phyloP scores from a whole-genome alignment of 352 stramenopile species.

The Globisporangium mamillatum region DNA sequence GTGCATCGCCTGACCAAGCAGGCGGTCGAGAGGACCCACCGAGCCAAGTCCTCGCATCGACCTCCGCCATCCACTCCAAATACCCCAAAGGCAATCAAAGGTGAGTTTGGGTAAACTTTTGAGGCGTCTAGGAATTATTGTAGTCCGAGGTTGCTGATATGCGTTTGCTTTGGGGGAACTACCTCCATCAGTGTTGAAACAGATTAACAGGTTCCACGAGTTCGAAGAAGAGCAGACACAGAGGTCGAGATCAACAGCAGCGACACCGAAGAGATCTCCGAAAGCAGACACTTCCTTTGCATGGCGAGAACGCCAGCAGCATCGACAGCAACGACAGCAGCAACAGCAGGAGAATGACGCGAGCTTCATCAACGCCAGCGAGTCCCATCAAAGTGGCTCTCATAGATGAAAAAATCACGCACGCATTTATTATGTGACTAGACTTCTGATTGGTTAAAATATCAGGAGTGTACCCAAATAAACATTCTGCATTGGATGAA shows the following conservation, averaged over 20 bases:
- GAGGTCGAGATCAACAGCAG: background rate
- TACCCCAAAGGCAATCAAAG: slow-evolving; percentile 19
- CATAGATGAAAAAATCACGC: background rate
- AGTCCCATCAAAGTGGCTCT: background rate
- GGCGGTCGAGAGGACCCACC: slow-evolving; percentile 25
- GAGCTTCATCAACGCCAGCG: background rate
- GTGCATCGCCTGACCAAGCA: slow-evolving; percentile 28
- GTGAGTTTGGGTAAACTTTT: background rate
- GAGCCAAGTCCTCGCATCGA: slow-evolving; percentile 13
- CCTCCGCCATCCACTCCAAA: slow-evolving; percentile 20
- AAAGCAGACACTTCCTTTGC: background rate
- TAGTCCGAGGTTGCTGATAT: background rate
- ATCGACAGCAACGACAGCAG: background rate
- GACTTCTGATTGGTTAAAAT: background rate
- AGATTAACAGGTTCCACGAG: background rate
- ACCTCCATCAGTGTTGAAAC: background rate
- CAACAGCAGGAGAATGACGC: slow-evolving; percentile 5
- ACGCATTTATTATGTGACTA: background rate
- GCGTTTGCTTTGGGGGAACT: too few relatives aligned
- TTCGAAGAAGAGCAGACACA: background rate
- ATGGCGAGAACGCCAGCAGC: background rate
- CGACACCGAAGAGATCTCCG: background rate
- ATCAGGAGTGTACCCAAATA: background rate
- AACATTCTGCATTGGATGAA: background rate
- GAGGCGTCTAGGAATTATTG: background rate